Percentiles rank a stretch among this genome's conserved stretches.
Evolutionary conservation across 2,329 filamentous ascomycete species (phyloP).

Genomic region (Fusarium goolgardi): DNA sequence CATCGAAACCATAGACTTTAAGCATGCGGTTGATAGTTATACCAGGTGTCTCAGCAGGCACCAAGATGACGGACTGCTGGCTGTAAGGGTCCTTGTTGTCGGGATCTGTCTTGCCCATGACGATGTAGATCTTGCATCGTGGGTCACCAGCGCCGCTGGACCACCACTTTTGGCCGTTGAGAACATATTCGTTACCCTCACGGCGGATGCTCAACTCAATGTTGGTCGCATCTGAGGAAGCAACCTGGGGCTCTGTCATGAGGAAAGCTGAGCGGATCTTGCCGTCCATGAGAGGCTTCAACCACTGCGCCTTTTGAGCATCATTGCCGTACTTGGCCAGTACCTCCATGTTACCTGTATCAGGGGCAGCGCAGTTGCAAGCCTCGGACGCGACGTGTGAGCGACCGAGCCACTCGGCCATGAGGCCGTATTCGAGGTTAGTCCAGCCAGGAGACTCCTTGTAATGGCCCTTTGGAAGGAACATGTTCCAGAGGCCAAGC

Average conservation of each 20-base stretch:
- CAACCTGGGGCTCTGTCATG: conserved; percentile 92
- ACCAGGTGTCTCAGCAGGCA: conserved; percentile 82
- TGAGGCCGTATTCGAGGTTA: conserved; percentile 96
- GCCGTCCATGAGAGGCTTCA: conserved; percentile 83
- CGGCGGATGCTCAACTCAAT: conserved; percentile 84
- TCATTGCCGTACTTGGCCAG: conserved; percentile 91
- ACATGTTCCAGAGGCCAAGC: conserved; percentile 97
- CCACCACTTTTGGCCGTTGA: conserved; percentile 99
- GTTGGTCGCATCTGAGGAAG: conserved; percentile 92
- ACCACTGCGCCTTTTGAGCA: conserved; percentile 85
- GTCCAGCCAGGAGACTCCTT: conserved; percentile 93
- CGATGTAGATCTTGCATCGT: conserved; percentile 91
- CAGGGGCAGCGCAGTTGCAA: conserved; percentile 89
- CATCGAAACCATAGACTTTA: conserved; percentile 93
- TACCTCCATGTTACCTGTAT: conserved; percentile 97
- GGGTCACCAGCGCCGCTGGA: conserved; percentile 94
- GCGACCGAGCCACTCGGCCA: conserved; percentile 95
- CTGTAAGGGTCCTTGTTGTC: conserved; percentile 81
- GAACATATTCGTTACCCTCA: conserved; percentile 88
- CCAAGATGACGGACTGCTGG: conserved; percentile 93
- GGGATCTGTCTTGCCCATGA: conserved; percentile 93
- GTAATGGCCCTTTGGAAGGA: conserved; percentile 94
- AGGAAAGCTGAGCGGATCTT: conserved; percentile 90
- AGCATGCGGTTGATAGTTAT: conserved; percentile 96
- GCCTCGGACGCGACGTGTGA: conserved; percentile 86